A percentile compares a stretch with the other conserved stretches of the same genome.
Conservation (phyloP, 148 eudicot genomes). For the Suaeda aralocaspica region DNA sequence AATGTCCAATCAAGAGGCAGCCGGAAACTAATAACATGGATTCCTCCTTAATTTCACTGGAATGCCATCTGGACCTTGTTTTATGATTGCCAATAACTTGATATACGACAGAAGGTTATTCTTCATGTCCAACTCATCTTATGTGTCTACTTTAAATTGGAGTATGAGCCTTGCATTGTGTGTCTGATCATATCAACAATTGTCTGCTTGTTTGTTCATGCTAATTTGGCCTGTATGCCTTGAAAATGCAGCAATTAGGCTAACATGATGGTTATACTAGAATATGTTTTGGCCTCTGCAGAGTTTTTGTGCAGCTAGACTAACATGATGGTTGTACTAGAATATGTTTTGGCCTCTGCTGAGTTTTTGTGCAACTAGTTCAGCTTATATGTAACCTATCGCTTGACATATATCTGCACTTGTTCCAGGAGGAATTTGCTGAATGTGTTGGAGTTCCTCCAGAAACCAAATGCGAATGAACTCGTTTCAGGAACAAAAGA, state of each 20-base stretch:
- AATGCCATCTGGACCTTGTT: too few relatives aligned
- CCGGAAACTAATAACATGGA: too few relatives aligned
- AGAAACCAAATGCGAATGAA: constrained; percentile 81
- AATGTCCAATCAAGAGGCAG: background rate
- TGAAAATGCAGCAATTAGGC: background rate
- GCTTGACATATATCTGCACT: background rate
- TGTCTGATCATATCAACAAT: background rate
- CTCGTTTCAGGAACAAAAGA: constrained; percentile 95
- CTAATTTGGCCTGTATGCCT: background rate
- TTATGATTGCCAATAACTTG: too few relatives aligned
- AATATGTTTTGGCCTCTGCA: background rate
- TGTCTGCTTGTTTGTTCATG: too few relatives aligned
- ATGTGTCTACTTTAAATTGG: background rate
- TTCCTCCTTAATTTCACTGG: too few relatives aligned
- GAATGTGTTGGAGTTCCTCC: constrained; percentile 83
- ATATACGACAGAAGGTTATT: background rate
- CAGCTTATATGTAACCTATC: background rate
- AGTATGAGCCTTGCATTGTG: background rate
- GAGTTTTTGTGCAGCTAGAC: background rate
- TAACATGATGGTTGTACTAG: background rate
- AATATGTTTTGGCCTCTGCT: background rate
- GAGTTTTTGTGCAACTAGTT: background rate
- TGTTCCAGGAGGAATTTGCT: constrained; percentile 78
- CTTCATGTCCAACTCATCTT: too few relatives aligned
- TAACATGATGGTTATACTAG: background rate